phyloP scores from a whole-genome alignment of 2,329 filamentous ascomycete species.

The Diaporthe nobilis region DNA sequence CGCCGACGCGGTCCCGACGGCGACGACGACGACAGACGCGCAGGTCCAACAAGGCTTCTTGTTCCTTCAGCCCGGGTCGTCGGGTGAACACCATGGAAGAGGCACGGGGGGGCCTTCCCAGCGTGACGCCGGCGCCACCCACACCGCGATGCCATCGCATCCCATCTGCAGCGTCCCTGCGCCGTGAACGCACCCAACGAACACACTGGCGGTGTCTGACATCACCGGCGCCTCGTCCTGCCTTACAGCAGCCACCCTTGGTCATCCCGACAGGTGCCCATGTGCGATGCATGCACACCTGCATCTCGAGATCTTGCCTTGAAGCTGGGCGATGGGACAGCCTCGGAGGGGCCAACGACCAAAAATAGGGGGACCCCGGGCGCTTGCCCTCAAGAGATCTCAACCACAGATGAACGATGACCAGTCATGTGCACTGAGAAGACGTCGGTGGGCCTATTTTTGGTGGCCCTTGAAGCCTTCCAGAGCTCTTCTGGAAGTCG shows the following conservation, averaged over 20 bases:
- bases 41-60: slow-evolving; percentile 4
- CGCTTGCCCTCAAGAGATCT: slow-evolving; percentile 18
- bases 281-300: slow-evolving; percentile 23
- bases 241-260: not conserved
- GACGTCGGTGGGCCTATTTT: slow-evolving; percentile 5
- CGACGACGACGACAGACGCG: not conserved
- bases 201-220: not conserved
- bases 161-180: slow-evolving; percentile 21
- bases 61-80: not conserved
- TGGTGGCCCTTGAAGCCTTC: not conserved
- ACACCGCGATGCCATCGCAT: slow-evolving; percentile 11
- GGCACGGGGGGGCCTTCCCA: not conserved
- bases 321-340: slow-evolving; percentile 13
- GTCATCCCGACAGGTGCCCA: not conserved
- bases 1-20: not conserved
- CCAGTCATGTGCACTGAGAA: not conserved
- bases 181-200: not conserved
- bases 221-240: slow-evolving; percentile 18
- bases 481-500: slow-evolving; percentile 22
- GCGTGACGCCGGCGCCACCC: slow-evolving; percentile 31
- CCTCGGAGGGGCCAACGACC: not conserved
- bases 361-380: not conserved
- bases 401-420: slow-evolving; percentile 1
- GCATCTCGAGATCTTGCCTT: slow-evolving; percentile 36
- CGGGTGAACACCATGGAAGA: not conserved